Percentiles rank a stretch among this genome's conserved stretches.
Evolutionary conservation across 2,329 filamentous ascomycete species (phyloP).

Genomic region (Diaporthe sp.): DNA sequence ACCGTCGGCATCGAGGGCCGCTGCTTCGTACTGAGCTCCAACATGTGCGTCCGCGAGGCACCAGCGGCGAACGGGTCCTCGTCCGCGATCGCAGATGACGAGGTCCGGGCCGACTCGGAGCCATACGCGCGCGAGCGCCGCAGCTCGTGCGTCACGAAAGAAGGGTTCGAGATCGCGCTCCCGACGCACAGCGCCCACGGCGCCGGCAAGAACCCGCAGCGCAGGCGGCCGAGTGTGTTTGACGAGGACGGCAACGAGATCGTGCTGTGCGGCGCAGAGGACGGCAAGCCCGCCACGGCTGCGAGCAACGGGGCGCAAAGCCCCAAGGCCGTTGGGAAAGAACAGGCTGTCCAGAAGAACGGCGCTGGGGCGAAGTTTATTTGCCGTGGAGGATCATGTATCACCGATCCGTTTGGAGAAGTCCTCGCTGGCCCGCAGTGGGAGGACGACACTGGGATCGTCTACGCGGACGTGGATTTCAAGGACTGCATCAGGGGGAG

Average conservation of each 20-base stretch:
- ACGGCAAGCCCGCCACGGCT: background rate
- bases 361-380: slow-evolving; percentile 64
- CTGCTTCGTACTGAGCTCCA: slow-evolving; percentile 87
- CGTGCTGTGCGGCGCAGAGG: slow-evolving; percentile 51
- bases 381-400: slow-evolving; percentile 84
- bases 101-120: slow-evolving; percentile 59
- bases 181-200: slow-evolving; percentile 47
- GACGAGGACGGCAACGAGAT: slow-evolving; percentile 60
- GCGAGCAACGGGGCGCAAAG: slow-evolving; percentile 26
- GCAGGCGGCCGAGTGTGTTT: slow-evolving; percentile 43
- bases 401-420: slow-evolving; percentile 85
- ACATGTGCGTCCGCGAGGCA: slow-evolving; percentile 79
- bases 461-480: slow-evolving; percentile 84
- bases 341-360: slow-evolving; percentile 42
- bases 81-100: slow-evolving; percentile 5
- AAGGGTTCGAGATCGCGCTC: slow-evolving; percentile 63
- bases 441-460: slow-evolving; percentile 79
- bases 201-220: slow-evolving; percentile 19
- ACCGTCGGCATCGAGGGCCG: slow-evolving; percentile 86
- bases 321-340: background rate
- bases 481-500: slow-evolving; percentile 88
- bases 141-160: slow-evolving; percentile 60
- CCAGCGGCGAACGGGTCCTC: background rate
- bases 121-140: slow-evolving; percentile 52
- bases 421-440: slow-evolving; percentile 85